Evolutionary conservation across 768 basidiomycete genomes (phyloP).

Genomic region (Lactifluus hygrophoroides): DNA sequence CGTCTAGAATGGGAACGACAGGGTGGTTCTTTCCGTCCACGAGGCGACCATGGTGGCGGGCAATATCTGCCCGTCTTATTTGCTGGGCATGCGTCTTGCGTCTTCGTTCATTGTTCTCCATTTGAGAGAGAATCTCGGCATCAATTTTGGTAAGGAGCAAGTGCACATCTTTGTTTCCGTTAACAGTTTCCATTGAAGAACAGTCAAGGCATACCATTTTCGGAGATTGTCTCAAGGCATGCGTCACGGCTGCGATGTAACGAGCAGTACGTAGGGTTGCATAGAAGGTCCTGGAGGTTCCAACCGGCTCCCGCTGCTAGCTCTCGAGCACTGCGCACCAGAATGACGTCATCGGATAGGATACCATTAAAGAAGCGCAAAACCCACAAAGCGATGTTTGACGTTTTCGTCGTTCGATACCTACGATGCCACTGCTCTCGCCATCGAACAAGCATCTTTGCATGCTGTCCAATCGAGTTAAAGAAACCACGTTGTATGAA

Average conservation of each 20-base stretch:
- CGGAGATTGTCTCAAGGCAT: slow-evolving; percentile 6
- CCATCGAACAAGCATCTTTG: background rate
- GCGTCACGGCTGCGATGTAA: background rate
- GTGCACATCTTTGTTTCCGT: slow-evolving; percentile 27
- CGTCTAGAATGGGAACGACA: slow-evolving; percentile 37
- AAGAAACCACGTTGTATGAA: background rate
- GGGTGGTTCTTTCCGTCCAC: slow-evolving; percentile 27
- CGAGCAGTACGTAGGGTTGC: background rate
- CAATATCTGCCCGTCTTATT: slow-evolving; percentile 30
- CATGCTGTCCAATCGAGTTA: slow-evolving; percentile 1
- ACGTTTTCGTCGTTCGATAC: background rate
- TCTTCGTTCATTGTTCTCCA: slow-evolving; percentile 25
- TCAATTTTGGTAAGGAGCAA: slow-evolving; percentile 22
- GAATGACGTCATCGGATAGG: background rate
- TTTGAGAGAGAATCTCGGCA: slow-evolving; percentile 25
- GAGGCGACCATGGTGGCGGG: slow-evolving; percentile 39
- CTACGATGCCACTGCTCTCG: background rate
- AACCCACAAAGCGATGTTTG: slow-evolving; percentile 4
- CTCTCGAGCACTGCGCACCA: background rate
- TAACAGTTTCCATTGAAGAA: background rate
- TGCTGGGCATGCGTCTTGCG: slow-evolving; percentile 25
- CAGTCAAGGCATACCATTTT: background rate
- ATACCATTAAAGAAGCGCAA: background rate
- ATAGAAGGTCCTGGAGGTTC: slow-evolving; percentile 9
- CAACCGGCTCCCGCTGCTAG: slow-evolving; percentile 3